phyloP scores from a whole-genome alignment of 148 eudicot species.

The Camellia granthamiana region DNA sequence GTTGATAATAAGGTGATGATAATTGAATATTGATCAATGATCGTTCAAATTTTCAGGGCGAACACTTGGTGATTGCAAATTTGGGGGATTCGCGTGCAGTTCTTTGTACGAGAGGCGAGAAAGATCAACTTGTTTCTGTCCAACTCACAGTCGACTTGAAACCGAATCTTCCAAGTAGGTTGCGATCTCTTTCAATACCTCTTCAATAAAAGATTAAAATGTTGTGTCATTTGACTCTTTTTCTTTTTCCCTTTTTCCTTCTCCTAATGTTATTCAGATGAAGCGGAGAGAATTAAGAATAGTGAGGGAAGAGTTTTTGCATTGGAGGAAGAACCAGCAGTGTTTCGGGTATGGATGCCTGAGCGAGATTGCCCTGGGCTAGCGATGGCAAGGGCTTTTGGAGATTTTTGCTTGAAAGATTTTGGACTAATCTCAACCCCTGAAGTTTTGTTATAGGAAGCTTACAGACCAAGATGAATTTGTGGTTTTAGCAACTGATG shows the following conservation, averaged over 20 bases:
- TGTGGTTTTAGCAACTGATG: conserved; percentile 85
- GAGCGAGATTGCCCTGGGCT: conserved; percentile 80
- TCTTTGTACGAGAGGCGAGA: conserved; percentile 55
- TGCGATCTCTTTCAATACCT: background rate
- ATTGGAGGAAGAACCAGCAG: conserved; percentile 55
- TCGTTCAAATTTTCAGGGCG: conserved; percentile 35
- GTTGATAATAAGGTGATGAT: too few relatives aligned
- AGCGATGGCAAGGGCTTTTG: conserved; percentile 92
- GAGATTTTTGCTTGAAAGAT: conserved; percentile 88
- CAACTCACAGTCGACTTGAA: conserved; percentile 84
- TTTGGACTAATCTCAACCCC: conserved; percentile 81
- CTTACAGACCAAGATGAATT: conserved; percentile 71
- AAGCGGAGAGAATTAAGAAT: conserved; percentile 53
- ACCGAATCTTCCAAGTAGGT: conserved; percentile 56
- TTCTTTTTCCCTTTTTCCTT: background rate
- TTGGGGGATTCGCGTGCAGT: conserved; percentile 90
- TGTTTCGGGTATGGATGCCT: conserved; percentile 76
- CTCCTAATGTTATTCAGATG: conserved; percentile 26
- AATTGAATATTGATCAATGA: background rate
- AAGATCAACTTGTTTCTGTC: conserved; percentile 41
- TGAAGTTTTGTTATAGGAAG: conserved; percentile 55
- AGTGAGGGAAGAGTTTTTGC: conserved; percentile 67
- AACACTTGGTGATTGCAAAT: conserved; percentile 63
- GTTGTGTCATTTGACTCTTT: background rate
- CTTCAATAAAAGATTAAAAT: background rate